Percentiles rank a stretch among this genome's conserved stretches.
phyloP scores from a whole-genome alignment of 2,329 filamentous ascomycete genomes.

The Daldinia sp. region DNA sequence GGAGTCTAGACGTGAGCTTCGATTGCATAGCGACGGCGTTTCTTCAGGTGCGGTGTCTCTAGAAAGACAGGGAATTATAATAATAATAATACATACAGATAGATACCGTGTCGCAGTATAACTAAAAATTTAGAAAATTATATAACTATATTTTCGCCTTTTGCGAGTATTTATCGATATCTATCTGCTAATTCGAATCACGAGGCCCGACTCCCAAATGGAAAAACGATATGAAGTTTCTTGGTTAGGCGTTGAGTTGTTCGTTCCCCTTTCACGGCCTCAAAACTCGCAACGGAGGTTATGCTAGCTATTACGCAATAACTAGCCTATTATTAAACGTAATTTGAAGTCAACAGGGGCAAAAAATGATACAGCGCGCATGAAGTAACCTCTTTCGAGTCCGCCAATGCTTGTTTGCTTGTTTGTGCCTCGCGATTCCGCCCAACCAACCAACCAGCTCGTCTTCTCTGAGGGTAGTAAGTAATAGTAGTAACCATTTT shows the following conservation, averaged over 20 bases:
- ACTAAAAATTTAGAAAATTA: not conserved
- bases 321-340: constrained; percentile 29
- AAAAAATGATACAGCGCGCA: constrained; percentile 33
- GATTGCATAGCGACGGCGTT: constrained; percentile 53
- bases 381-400: constrained; percentile 12
- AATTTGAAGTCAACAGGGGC: constrained; percentile 16
- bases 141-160: not conserved
- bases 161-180: not conserved
- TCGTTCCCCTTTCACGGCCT: not conserved
- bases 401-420: not conserved
- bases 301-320: constrained; percentile 21
- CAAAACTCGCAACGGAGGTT: not conserved
- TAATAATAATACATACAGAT: too few species aligned
- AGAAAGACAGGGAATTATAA: constrained; percentile 10
- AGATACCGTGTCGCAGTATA: not conserved
- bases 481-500: not conserved
- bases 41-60: not conserved
- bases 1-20: not conserved
- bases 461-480: not conserved
- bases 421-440: not conserved
- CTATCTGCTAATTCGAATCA: not conserved
- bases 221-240: too few species aligned
- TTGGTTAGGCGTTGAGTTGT: not conserved
- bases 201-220: not conserved
- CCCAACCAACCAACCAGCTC: not conserved